Base-by-base conservation (phyloP, 1,284 basidiomycete genomes). In the Austroboletus niveus region DNA sequence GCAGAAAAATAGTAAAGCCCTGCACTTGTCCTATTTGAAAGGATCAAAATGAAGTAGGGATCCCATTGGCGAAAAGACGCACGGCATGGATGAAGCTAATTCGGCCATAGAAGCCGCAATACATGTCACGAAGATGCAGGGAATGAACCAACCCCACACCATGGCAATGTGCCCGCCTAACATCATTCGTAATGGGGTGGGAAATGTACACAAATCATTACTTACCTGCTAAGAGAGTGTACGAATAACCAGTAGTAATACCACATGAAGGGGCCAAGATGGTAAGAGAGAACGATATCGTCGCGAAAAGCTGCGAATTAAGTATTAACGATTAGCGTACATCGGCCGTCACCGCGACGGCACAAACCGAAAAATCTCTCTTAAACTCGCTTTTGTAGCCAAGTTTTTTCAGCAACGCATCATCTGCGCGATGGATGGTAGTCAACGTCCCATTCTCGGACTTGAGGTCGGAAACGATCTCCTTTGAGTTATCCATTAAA, bases 341-440 rank as follows among this genome's bases (percentile, higher is more conserved):
- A 20, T 39, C 36, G 36, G 11, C 0, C 2, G 32, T 42, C 5
- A 5, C 31, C 20, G 5, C 20, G 10, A 41, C 32, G 32, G 34
- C 29, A 53, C 51, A n/a, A 58, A 85, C 84, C 51, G 84, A 85
- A 58, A 89, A 89, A 65, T 87, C 85, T 44, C 86, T 78, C 60
- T 74, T 82, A 67, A 89, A 89, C 66, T 87, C 84, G 64, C 79
- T 77, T 71, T 78, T 86, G 69, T 89, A 89, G 1, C 87, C 87
- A 24, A 88, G 74, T 55, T 78, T 70, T 15, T 82, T 81, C 39
- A 87, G 77, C 35, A 79, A 69, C 1, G 63, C 71, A 62, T 82
- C 72, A 57, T 84, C 82, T 9, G 71, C 70, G 14, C 20, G 45
- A 48, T 62, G 59, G 24, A 54, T 31, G 6, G 45, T 39, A 38